Percentiles rank a stretch among this genome's conserved stretches.
Evolutionary conservation across 331 rosid species (phyloP).

Genomic region (Acacia pycnantha): DNA sequence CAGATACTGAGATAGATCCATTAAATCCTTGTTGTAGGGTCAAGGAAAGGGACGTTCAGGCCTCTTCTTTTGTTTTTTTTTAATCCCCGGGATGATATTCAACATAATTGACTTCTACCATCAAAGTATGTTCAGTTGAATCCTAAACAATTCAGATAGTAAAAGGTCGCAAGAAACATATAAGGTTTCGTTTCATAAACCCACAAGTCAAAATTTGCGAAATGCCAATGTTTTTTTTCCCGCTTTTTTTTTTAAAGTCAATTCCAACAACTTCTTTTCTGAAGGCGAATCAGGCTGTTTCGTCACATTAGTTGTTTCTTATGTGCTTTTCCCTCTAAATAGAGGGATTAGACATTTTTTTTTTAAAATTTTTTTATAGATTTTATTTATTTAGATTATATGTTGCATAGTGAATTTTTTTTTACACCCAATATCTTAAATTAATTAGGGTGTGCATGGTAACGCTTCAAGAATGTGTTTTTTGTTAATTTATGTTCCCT

Average conservation of each 20-base stretch:
- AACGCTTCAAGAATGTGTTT: too few species aligned
- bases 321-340: too few species aligned
- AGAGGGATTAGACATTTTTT: too few species aligned
- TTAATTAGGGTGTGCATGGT: too few species aligned
- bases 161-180: not conserved
- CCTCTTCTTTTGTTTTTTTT: too few species aligned
- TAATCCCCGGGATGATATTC: not conserved
- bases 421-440: too few species aligned
- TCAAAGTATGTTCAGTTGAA: not conserved
- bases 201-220: not conserved
- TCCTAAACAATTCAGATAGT: not conserved
- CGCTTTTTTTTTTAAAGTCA: not conserved
- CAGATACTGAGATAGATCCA: not conserved
- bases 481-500: too few species aligned
- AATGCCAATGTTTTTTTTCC: not conserved
- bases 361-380: too few species aligned
- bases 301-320: too few species aligned
- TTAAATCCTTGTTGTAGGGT: not conserved
- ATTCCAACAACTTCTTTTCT: not conserved
- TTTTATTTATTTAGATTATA: too few species aligned
- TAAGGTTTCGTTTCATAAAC: not conserved
- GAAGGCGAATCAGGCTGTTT: not conserved
- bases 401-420: too few species aligned
- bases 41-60: not conserved
- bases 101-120: not conserved